These are phyloP conservation scores for Kluyveromyces siamensis DNA, from an alignment of 805 yeast species.

Conservation along the genomic window DNA sequence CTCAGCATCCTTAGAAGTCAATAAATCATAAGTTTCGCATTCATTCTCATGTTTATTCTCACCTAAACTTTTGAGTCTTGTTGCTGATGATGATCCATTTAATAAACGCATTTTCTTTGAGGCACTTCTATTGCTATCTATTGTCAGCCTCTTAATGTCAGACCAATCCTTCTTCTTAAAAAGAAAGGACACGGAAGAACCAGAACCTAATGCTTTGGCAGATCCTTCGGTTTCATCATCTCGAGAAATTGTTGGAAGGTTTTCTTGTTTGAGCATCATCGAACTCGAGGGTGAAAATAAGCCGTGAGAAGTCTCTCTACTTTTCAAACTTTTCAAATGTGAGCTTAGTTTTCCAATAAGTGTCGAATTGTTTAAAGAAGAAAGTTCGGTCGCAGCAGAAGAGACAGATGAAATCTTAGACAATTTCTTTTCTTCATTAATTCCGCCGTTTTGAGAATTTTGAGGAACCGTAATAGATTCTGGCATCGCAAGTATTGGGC, in stretches of 20 bases:
- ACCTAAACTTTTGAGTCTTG: constrained; percentile 9
- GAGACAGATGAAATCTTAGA: constrained; percentile 10
- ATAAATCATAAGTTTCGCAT: background rate
- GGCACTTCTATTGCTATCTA: constrained; percentile 35
- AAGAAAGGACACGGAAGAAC: background rate
- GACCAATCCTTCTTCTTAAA: constrained; percentile 14
- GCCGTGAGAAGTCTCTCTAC: constrained; percentile 28
- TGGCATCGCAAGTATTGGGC: constrained; percentile 24
- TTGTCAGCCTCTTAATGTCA: constrained; percentile 29
- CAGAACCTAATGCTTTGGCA: background rate
- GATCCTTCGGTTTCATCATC: background rate
- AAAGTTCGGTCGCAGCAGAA: constrained; percentile 4
- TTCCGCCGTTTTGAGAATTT: background rate
- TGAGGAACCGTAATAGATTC: constrained; percentile 30
- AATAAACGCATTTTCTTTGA: constrained; percentile 34
- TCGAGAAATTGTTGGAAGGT: background rate
- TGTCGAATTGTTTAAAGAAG: constrained; percentile 10
- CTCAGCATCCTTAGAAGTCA: background rate
- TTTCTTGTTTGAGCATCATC: constrained; percentile 7
- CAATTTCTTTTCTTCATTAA: background rate
- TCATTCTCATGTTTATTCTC: constrained; percentile 1
- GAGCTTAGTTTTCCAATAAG: constrained; percentile 31
- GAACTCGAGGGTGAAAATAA: constrained; percentile 28
- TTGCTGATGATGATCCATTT: constrained; percentile 17
- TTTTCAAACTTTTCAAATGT: constrained; percentile 22